A percentile compares a stretch with the other conserved stretches of the same genome.
These are phyloP conservation scores for Umbilicus rupestris DNA, from an alignment of 164 flowering plant genomes.

Conservation along the genomic window DNA sequence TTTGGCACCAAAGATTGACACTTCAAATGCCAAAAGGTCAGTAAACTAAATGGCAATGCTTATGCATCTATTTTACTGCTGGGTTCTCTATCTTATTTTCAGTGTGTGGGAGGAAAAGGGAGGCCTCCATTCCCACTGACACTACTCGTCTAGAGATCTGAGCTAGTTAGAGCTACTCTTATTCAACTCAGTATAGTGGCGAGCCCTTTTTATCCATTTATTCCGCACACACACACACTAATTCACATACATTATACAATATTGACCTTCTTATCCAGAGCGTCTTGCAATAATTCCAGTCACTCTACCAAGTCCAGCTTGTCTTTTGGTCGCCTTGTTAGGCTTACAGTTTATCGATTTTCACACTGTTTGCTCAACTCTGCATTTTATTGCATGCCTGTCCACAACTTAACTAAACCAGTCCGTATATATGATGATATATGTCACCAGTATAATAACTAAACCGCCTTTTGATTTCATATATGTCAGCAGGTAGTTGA, in stretches of 20 bases:
- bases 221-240: neutral
- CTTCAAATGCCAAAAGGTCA: no score
- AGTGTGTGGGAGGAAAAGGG: neutral
- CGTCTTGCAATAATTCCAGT: neutral
- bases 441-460: no score
- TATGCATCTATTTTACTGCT: no score
- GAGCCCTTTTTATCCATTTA: neutral
- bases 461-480: no score
- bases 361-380: neutral
- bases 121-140: neutral
- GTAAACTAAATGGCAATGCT: no score
- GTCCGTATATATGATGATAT: no score
- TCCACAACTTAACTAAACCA: no score
- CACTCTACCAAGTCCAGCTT: neutral
- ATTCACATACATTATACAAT: neutral
- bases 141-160: neutral
- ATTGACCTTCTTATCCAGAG: constrained; percentile 2
- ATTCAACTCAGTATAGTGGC: neutral
- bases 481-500: neutral
- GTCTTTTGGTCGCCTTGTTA: neutral
- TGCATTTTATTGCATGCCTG: no score
- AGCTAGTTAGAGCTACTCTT: neutral
- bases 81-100: no score
- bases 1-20: neutral
- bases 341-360: neutral